These are phyloP conservation scores for Reutealis trisperma DNA, from an alignment of 345 rosid species.

Conservation along the genomic window DNA sequence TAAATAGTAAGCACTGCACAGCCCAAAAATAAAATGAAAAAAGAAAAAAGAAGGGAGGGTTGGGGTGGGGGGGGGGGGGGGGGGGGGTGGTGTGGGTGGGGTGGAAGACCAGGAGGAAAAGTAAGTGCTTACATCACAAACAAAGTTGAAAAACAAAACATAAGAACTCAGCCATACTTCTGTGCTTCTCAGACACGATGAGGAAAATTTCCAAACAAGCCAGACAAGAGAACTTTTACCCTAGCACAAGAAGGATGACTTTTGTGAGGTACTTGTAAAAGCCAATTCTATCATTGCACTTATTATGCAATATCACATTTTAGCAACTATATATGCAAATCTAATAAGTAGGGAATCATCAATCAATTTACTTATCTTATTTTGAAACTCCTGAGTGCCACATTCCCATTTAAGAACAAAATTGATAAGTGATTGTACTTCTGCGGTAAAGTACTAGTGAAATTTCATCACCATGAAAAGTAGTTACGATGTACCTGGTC, in stretches of 20 bases:
- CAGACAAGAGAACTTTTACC: neutral
- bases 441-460: neutral
- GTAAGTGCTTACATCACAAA: no score
- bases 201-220: neutral
- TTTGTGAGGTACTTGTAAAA: neutral
- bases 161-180: neutral
- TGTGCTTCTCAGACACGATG: neutral
- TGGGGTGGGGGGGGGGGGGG: no score
- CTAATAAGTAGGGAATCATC: neutral
- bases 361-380: neutral
- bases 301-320: neutral
- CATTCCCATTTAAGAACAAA: neutral
- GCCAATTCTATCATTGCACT: neutral
- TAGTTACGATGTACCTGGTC: no score
- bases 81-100: no score
- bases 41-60: neutral
- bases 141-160: neutral
- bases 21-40: no score
- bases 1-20: neutral
- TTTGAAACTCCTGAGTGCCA: neutral
- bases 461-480: neutral
- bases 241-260: neutral
- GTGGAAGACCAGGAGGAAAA: no score
- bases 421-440: no score
- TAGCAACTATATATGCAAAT: neutral